phyloP scores from a whole-genome alignment of 495 filamentous ascomycete genomes.

The Diplogelasinospora grovesii region DNA sequence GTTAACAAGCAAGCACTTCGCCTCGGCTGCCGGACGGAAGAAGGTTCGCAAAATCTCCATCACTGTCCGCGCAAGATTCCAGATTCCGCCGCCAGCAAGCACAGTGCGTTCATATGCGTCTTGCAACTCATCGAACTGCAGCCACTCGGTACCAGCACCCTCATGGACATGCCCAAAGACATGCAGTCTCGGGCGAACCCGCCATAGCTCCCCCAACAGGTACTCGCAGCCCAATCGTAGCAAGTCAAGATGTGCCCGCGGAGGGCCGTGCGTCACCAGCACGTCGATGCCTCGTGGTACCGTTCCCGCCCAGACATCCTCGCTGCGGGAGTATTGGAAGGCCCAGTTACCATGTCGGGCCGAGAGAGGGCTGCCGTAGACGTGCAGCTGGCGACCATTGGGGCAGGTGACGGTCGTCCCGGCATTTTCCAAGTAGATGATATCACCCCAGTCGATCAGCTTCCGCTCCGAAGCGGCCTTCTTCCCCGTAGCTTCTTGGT shows the following conservation, averaged over 20 bases:
- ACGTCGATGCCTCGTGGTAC: conserved; percentile 60
- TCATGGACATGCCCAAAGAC: conserved; percentile 73
- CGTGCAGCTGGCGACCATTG: conserved; percentile 26
- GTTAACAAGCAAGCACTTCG: conserved; percentile 12
- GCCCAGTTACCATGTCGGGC: conserved; percentile 27
- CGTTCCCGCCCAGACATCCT: too few relatives aligned
- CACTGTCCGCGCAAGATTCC: conserved; percentile 13
- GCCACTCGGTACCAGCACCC: conserved; percentile 35
- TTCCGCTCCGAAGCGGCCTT: not conserved
- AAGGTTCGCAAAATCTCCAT: not conserved
- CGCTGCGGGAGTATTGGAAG: conserved; percentile 18
- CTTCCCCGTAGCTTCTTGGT: conserved; percentile 2
- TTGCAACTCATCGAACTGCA: conserved; percentile 19
- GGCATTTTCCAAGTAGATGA: conserved; percentile 41
- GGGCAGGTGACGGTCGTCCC: conserved; percentile 18
- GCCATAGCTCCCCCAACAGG: conserved; percentile 62
- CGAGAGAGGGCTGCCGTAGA: conserved; percentile 37
- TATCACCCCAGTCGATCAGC: conserved; percentile 35
- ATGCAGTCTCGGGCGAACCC: conserved; percentile 59
- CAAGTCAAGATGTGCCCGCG: conserved; percentile 59
- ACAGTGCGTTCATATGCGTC: conserved; percentile 15
- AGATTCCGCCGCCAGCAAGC: conserved; percentile 13
- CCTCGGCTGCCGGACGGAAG: too few relatives aligned
- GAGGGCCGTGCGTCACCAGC: conserved; percentile 66
- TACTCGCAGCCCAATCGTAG: conserved; percentile 53